phyloP scores from a whole-genome alignment of 2,329 filamentous ascomycete species.

The Chrysosporium keratinophilum region DNA sequence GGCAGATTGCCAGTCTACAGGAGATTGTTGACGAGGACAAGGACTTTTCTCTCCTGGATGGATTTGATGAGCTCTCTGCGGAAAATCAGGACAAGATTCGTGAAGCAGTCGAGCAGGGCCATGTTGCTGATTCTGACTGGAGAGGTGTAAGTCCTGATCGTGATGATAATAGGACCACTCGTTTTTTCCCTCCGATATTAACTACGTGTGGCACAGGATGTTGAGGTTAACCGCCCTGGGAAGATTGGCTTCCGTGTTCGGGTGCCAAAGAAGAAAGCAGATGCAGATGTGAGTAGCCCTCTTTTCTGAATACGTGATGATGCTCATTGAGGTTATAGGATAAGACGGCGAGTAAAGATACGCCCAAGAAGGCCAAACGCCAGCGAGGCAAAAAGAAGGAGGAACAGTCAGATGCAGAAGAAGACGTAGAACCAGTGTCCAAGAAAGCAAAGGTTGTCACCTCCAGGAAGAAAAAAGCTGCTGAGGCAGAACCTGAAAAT shows the following conservation, averaged over 20 bases:
- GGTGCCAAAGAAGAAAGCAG: constrained; percentile 26
- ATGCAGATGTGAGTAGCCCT: constrained; percentile 1
- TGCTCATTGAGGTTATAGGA: not conserved
- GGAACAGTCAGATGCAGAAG: constrained; percentile 14
- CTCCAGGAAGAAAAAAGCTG: constrained; percentile 12
- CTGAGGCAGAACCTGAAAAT: constrained; percentile 9
- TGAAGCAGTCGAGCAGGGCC: constrained; percentile 61
- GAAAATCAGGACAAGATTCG: constrained; percentile 64
- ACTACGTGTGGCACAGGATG: constrained; percentile 46
- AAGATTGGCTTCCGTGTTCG: constrained; percentile 51
- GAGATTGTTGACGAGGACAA: constrained; percentile 40
- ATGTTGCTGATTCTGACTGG: constrained; percentile 78
- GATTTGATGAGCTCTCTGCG: constrained; percentile 63
- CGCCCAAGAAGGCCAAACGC: constrained; percentile 27
- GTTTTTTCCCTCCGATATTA: constrained; percentile 1
- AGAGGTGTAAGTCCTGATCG: constrained; percentile 56
- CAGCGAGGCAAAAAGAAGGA: constrained; percentile 28
- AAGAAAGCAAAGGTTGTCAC: constrained; percentile 17
- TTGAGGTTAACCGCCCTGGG: constrained; percentile 61
- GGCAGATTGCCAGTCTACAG: constrained; percentile 55
- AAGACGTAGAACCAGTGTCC: constrained; percentile 15
- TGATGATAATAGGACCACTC: not conserved
- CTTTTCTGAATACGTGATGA: not conserved
- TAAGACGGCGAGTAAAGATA: constrained; percentile 22
- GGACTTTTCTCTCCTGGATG: constrained; percentile 62